Evolutionary conservation across 2,329 filamentous ascomycete species (phyloP).

Genomic region (Fusarium vanettenii): DNA sequence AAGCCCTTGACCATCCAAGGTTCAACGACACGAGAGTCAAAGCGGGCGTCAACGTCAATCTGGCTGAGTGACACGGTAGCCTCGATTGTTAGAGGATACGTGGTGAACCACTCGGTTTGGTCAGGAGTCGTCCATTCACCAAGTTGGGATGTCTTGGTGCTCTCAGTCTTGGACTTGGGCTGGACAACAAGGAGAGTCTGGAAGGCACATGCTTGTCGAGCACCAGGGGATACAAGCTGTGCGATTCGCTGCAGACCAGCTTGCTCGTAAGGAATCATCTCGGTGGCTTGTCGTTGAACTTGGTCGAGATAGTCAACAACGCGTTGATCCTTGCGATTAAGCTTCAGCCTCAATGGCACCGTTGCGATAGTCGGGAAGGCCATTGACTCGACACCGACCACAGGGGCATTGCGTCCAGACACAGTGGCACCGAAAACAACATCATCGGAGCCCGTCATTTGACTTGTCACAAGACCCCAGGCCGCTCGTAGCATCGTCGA

Average conservation of each 20-base stretch:
- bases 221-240: slow-evolving; percentile 13
- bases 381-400: slow-evolving; percentile 36
- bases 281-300: slow-evolving; percentile 24
- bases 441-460: slow-evolving; percentile 56
- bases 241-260: slow-evolving; percentile 36
- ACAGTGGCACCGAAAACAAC: slow-evolving; percentile 57
- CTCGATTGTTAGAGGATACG: slow-evolving; percentile 8
- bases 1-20: background rate
- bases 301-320: slow-evolving; percentile 17
- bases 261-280: slow-evolving; percentile 36
- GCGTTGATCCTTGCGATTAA: slow-evolving; percentile 40
- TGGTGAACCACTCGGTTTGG: background rate
- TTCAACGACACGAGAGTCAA: slow-evolving; percentile 1
- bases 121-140: background rate
- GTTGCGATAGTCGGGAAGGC: slow-evolving; percentile 52
- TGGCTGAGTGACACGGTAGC: background rate
- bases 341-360: slow-evolving; percentile 53
- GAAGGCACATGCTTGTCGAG: slow-evolving; percentile 38
- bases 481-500: slow-evolving; percentile 51
- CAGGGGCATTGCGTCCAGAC: slow-evolving; percentile 49
- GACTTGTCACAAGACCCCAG: slow-evolving; percentile 60
- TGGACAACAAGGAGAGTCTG: slow-evolving; percentile 47
- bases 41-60: background rate
- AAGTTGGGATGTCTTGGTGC: background rate
- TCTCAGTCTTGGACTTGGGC: background rate